Base-by-base conservation (phyloP, 192 early-diverging fungal genomes). In the Physocladia obscura region DNA sequence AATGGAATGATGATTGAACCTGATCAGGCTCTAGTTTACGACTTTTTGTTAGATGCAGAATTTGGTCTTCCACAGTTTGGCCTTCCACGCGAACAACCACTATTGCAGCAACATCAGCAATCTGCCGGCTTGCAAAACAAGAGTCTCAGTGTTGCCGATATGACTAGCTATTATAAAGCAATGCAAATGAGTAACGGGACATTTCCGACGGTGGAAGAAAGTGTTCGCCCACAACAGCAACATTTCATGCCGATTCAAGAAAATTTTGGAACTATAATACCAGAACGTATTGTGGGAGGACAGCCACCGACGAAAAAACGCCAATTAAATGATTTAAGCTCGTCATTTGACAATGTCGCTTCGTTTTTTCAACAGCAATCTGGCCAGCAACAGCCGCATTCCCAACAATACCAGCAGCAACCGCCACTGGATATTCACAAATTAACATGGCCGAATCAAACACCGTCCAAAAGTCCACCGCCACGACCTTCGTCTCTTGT, bases 271-370 rank as follows among this genome's bases (percentile, higher is more conserved):
- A 55, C 26, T 22, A 24, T 48, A 17, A 48, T 62, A 17, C 61
- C 35, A 13, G 61, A 62, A 32, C 47, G 63, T n/a, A 34, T 62
- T 24, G 36, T 62, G 2, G n/a, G 13, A 8, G 29, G 34, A 4
- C 63, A 65, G 32, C 63, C 63, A 4, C 63, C 63, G 27, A 65
- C 47, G 11, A 65, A 65, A 32, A 65, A 65, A 26, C 29, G 63
- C 11, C 63, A 65, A 29, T 32, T 65, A 3, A 39, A 38, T 1
- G 63, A 65, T 27, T 52, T 65, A 32, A 65, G 63, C 22, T 65
- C 63, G 29, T 65, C 63, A 17, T 52, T 52, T 52, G 63, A 65
- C 8, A 62, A 62, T 44, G 6, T 62, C n/a, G 6, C 60, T 2
- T 22, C 11, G 4, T 32, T 62, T 47, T 62, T 62, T 8, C 24